Conservation (phyloP, 1,139 yeast genomes). For the Saccharomyces hybrid region DNA sequence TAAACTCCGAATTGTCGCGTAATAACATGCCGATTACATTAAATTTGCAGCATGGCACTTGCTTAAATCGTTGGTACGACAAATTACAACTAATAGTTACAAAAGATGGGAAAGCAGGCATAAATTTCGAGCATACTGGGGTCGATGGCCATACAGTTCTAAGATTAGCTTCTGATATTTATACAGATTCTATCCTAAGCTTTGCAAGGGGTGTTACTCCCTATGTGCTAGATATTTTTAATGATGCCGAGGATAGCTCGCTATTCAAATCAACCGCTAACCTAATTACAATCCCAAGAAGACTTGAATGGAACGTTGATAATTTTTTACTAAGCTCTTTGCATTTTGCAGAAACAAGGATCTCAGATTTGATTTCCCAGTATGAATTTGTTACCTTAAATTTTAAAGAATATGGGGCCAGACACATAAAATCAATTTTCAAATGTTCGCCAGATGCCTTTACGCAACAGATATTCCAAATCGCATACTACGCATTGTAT, state of each 20-base stretch:
- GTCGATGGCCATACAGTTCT: slow-evolving; percentile 93
- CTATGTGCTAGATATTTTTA: slow-evolving; percentile 55
- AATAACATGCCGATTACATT: slow-evolving; percentile 29
- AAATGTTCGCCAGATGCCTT: slow-evolving; percentile 92
- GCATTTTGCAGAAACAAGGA: slow-evolving; percentile 84
- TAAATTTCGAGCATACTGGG: slow-evolving; percentile 91
- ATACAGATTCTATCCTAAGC: slow-evolving; percentile 80
- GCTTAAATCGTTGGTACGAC: slow-evolving; percentile 93
- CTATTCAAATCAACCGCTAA: slow-evolving; percentile 19
- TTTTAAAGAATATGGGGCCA: slow-evolving; percentile 68
- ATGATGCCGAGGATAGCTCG: slow-evolving; percentile 24
- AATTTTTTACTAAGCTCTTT: slow-evolving; percentile 69
- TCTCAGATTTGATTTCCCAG: slow-evolving; percentile 80
- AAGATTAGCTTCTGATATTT: slow-evolving; percentile 80
- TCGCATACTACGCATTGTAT: slow-evolving; percentile 83
- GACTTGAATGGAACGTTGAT: slow-evolving; percentile 81
- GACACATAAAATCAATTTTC: slow-evolving; percentile 64
- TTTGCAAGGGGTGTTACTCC: slow-evolving; percentile 80
- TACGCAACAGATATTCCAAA: slow-evolving; percentile 90
- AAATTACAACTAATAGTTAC: slow-evolving; percentile 83
- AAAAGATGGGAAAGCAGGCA: slow-evolving; percentile 88
- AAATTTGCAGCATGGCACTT: slow-evolving; percentile 88
- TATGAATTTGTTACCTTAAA: slow-evolving; percentile 81
- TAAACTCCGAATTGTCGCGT: slow-evolving; percentile 11
- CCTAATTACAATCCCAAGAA: slow-evolving; percentile 65